Conservation (phyloP, 2,329 filamentous ascomycete genomes). For the Didymella arachidicola region DNA sequence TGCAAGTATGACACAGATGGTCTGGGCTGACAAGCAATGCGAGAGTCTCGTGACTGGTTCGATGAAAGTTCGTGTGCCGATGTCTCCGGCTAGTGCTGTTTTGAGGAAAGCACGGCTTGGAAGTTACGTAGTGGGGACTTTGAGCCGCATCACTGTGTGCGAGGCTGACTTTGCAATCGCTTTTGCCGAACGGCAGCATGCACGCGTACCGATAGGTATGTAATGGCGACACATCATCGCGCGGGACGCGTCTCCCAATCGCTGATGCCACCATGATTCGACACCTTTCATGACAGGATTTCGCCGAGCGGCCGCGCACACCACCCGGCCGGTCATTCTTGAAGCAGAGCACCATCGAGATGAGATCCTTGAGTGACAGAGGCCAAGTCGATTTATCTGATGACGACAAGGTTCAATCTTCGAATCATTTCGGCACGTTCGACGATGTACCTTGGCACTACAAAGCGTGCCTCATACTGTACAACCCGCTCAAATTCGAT, state of each 20-base stretch:
- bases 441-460: background rate
- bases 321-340: conserved; percentile 4
- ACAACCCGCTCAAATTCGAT: conserved; percentile 12
- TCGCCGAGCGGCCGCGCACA: conserved; percentile 5
- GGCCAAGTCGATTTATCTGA: background rate
- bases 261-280: background rate
- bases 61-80: conserved; percentile 16
- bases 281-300: background rate
- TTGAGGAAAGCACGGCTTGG: conserved; percentile 11
- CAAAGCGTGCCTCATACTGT: conserved; percentile 1
- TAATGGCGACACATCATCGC: conserved; percentile 1
- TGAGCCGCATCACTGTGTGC: conserved; percentile 22
- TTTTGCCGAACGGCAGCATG: conserved; percentile 14
- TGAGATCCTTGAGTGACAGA: conserved; percentile 3
- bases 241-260: background rate
- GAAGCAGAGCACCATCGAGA: background rate
- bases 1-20: conserved; percentile 34
- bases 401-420: background rate
- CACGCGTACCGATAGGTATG: background rate
- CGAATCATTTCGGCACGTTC: background rate
- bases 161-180: conserved; percentile 12
- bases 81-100: conserved; percentile 23
- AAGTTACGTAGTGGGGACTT: conserved; percentile 21
- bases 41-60: conserved; percentile 25
- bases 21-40: conserved; percentile 23